Evolutionary conservation across 2,329 filamentous ascomycete genomes (phyloP).

Genomic region (Diplodia mutila): DNA sequence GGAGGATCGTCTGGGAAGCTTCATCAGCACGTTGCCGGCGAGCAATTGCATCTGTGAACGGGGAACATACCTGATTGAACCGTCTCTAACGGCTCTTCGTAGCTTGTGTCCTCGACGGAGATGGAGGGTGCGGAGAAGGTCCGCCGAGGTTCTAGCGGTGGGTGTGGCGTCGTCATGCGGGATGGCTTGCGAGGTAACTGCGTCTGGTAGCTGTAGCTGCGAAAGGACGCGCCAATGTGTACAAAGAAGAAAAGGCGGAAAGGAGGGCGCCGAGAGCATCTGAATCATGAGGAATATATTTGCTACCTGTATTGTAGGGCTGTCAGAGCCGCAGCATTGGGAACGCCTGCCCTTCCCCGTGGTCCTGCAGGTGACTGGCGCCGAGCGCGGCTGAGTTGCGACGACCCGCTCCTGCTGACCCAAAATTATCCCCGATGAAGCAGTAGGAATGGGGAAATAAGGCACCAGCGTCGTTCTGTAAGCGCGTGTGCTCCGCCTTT

Average conservation of each 20-base stretch:
- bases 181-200: neutral
- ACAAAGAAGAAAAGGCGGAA: neutral
- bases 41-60: neutral
- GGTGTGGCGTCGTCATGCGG: slow-evolving; percentile 3
- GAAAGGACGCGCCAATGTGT: neutral
- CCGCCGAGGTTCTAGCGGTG: slow-evolving; percentile 13
- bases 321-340: slow-evolving; percentile 12
- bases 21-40: neutral
- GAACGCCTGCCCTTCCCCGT: neutral
- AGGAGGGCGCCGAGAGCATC: neutral
- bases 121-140: slow-evolving; percentile 36
- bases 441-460: neutral
- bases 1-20: slow-evolving; percentile 30
- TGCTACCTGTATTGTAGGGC: slow-evolving; percentile 21
- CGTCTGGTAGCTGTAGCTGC: neutral
- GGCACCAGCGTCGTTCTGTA: slow-evolving; percentile 3
- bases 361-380: slow-evolving; percentile 14
- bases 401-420: slow-evolving; percentile 17
- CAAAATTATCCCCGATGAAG: neutral
- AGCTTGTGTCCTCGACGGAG: slow-evolving; percentile 40
- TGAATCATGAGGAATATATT: slow-evolving; percentile 7
- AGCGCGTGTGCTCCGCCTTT: slow-evolving; percentile 15
- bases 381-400: slow-evolving; percentile 21
- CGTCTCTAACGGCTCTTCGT: slow-evolving; percentile 25
- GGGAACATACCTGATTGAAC: slow-evolving; percentile 20